Conservation (phyloP, 2,329 filamentous ascomycete genomes). For the Dactylella cylindrospora region DNA sequence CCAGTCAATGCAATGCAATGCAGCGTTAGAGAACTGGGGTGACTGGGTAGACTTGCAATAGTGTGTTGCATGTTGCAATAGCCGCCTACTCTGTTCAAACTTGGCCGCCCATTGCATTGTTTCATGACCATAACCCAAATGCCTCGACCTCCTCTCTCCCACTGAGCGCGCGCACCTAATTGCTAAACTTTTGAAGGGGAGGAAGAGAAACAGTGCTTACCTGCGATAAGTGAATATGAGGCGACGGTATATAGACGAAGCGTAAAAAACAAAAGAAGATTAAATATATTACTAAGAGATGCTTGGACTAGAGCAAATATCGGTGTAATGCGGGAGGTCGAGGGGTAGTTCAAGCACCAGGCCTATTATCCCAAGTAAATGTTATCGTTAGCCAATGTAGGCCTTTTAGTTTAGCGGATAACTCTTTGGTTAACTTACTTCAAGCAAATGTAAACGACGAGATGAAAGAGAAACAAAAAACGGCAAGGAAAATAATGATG, state of each 20-base stretch:
- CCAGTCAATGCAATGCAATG: background rate
- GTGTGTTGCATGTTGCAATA: constrained; percentile 32
- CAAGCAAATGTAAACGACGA: background rate
- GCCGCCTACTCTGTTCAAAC: constrained; percentile 4
- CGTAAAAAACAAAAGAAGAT: background rate
- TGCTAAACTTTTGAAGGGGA: too few relatives aligned
- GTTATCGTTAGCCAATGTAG: constrained; percentile 13
- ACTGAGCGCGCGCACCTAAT: too few relatives aligned
- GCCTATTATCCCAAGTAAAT: constrained; percentile 6
- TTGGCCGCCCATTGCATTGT: too few relatives aligned
- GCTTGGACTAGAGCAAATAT: too few relatives aligned
- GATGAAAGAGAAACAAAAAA: constrained; percentile 17
- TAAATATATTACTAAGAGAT: background rate
- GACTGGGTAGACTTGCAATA: background rate
- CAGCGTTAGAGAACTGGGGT: background rate
- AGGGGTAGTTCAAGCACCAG: constrained; percentile 31
- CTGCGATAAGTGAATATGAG: background rate
- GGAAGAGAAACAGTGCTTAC: constrained; percentile 2
- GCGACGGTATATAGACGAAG: background rate
- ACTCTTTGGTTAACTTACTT: constrained; percentile 25
- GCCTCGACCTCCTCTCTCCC: too few relatives aligned
- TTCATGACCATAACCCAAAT: too few relatives aligned
- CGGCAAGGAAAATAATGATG: constrained; percentile 18
- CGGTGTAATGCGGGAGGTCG: too few relatives aligned
- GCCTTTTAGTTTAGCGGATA: background rate